Conservation (phyloP, 2,329 filamentous ascomycete genomes). For the Xylaria sp. region DNA sequence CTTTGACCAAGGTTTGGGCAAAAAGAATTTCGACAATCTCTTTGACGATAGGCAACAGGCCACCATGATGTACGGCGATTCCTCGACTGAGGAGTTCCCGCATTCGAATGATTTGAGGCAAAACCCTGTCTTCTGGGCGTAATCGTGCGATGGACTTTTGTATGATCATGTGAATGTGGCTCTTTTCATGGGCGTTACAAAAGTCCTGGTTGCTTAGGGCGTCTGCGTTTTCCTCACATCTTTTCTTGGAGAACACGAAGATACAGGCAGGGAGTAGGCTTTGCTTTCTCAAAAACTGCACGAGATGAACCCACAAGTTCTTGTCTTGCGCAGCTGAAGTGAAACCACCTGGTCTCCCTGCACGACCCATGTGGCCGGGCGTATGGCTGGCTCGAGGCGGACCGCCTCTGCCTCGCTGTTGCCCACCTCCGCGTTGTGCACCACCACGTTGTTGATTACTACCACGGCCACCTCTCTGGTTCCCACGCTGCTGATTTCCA, state of each 20-base stretch:
- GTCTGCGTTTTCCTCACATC: constrained; percentile 96
- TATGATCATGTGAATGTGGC: constrained; percentile 95
- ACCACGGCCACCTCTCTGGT: constrained; percentile 57
- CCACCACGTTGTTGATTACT: constrained; percentile 57
- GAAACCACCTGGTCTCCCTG: constrained; percentile 82
- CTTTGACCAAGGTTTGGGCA: constrained; percentile 91
- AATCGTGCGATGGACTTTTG: constrained; percentile 91
- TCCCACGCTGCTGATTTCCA: constrained; percentile 54
- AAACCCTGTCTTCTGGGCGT: constrained; percentile 83
- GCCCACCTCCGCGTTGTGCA: constrained; percentile 56
- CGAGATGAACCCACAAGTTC: constrained; percentile 94
- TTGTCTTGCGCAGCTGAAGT: constrained; percentile 93
- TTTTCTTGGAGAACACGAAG: constrained; percentile 98
- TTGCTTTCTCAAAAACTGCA: constrained; percentile 87
- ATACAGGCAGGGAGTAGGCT: constrained; percentile 91
- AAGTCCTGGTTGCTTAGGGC: constrained; percentile 95
- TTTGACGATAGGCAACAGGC: constrained; percentile 93
- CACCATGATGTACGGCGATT: constrained; percentile 95
- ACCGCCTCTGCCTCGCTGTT: constrained; percentile 60
- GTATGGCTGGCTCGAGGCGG: constrained; percentile 65
- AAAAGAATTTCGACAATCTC: constrained; percentile 97
- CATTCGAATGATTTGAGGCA: constrained; percentile 92
- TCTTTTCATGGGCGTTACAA: constrained; percentile 92
- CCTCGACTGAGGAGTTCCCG: constrained; percentile 85
- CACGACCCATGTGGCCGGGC: constrained; percentile 87